Evolutionary conservation across 495 filamentous ascomycete genomes (phyloP), one percentile per base, ranked within the genome.

Genomic region (Tuber indicum): DNA sequence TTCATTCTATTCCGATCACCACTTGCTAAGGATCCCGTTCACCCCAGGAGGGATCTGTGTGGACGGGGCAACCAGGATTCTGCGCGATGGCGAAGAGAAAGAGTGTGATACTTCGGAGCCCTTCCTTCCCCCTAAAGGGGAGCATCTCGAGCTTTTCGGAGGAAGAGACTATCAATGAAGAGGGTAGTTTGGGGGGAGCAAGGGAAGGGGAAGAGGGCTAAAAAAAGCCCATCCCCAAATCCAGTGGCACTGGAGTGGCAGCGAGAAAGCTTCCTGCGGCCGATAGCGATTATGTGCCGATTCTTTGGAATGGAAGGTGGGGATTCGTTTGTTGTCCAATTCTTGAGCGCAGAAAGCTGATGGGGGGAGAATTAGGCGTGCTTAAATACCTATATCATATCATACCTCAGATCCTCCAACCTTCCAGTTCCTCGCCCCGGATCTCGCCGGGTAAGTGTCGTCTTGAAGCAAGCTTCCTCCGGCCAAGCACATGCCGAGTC

Each of bases 291-390:
- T 94, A 93, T 82, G 87, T 98, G 23, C 96, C 95, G 4, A 85
- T 97, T 23, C 95, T 93, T 0, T 98, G 95, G 95, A 96, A 94
- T 86, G 96, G 95, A 1, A 88, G 95, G 52, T 84, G 98, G 76
- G 94, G 95, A 70, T 97, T 96, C 88, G 94, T 96, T 83, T 87
- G 90, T 86, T 52, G 32, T 32, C 32, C 32, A 32, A 32, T 32
- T 32, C 32, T 32, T 32, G 32, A 32, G 32, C 49, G 36, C 74
- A 74, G 26, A 3, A 82, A 32, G 78, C 44, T 43, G 0, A 36
- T 49, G 9, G 73, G 94, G 52, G 94, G 52, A 62, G 52, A 2
- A 32, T 62, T 14, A 26, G 92, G 93, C 94, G 39, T 97, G 93
- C 83, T 87, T 99, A 39, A 95, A 95, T 84, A 98, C 94, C 0